phyloP scores from a whole-genome alignment of 2,329 filamentous ascomycete species.

The Dactylellina parvicollis region DNA sequence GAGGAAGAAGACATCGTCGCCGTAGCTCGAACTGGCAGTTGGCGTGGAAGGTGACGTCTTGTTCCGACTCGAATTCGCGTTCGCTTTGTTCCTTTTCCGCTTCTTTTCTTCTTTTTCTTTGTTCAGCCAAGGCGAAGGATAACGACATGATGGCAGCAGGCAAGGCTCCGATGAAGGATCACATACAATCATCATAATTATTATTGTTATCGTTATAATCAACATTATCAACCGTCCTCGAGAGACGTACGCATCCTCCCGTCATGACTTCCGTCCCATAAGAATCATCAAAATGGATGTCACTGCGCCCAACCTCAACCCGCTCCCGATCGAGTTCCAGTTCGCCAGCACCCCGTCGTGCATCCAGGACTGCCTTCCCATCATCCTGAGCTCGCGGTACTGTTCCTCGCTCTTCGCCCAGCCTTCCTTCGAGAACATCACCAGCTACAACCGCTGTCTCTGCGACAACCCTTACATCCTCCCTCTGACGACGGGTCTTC shows the following conservation, averaged over 20 bases:
- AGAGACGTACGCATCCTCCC: neutral
- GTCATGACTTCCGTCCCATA: neutral
- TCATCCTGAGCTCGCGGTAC: slow-evolving; percentile 45
- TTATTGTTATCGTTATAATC: too few relatives aligned
- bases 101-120: neutral
- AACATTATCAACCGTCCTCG: too few relatives aligned
- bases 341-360: slow-evolving; percentile 24
- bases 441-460: slow-evolving; percentile 34
- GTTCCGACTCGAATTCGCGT: neutral
- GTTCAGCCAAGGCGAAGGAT: neutral
- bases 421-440: slow-evolving; percentile 16
- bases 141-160: neutral
- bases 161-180: slow-evolving; percentile 1
- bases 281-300: neutral
- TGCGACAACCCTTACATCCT: slow-evolving; percentile 49
- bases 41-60: neutral
- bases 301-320: slow-evolving; percentile 21
- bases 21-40: neutral
- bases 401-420: slow-evolving; percentile 20
- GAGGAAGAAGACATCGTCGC: slow-evolving; percentile 15
- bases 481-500: slow-evolving; percentile 35
- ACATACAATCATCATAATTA: too few relatives aligned
- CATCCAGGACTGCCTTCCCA: slow-evolving; percentile 43
- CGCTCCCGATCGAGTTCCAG: slow-evolving; percentile 37
- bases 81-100: neutral